These are phyloP conservation scores for Lippia alba DNA, from an alignment of 305 asterid genomes.

Conservation along the genomic window DNA sequence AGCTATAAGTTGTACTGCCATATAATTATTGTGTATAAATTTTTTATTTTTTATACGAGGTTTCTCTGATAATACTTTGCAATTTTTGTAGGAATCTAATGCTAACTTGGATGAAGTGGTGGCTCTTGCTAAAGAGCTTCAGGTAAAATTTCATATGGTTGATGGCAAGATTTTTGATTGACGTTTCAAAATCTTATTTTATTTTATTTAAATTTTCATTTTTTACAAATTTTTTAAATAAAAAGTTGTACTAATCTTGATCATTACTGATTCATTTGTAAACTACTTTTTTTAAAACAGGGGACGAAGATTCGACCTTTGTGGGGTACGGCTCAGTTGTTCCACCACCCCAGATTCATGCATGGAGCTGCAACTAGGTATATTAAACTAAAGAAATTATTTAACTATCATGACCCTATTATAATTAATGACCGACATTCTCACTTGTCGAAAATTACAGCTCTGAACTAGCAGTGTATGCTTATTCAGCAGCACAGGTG, in stretches of 20 bases:
- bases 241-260: background rate
- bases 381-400: background rate
- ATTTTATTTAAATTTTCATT: no score
- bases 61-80: background rate
- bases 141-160: conserved; percentile 52
- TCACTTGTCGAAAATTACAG: conserved; percentile 44
- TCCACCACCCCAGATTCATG: conserved; percentile 88
- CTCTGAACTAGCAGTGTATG: conserved; percentile 80
- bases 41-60: background rate
- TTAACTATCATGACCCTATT: background rate
- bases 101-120: conserved; percentile 92
- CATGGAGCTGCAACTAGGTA: conserved; percentile 99
- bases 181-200: no score
- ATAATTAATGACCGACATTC: conserved; percentile 11
- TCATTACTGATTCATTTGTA: background rate
- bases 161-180: background rate
- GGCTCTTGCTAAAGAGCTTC: conserved; percentile 90
- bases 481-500: conserved; percentile 89
- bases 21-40: background rate
- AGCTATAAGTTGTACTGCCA: no score
- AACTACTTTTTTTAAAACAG: conserved; percentile 42
- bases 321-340: conserved; percentile 99
- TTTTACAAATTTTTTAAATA: background rate
- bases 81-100: conserved; percentile 66
- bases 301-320: conserved; percentile 75